Conservation (phyloP, 2,329 filamentous ascomycete genomes). For the Tolypocladium tropicale region DNA sequence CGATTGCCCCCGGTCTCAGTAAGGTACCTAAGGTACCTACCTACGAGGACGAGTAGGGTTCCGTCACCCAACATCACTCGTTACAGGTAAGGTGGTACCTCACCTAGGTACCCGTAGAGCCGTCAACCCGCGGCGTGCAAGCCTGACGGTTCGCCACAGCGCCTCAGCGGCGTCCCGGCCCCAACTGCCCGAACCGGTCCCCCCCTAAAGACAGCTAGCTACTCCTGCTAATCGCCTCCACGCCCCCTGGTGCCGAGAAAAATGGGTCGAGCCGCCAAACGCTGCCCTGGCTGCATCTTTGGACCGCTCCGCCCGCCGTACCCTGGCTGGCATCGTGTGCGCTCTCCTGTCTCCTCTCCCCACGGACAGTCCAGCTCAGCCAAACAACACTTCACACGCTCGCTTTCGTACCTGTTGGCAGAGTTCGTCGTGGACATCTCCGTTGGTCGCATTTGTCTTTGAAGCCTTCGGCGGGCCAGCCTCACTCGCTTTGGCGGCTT, state of each 20-base stretch:
- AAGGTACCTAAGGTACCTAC: no score
- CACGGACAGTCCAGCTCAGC: neutral
- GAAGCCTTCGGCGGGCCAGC: slow-evolving; percentile 20
- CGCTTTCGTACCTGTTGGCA: slow-evolving; percentile 15
- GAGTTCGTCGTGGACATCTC: slow-evolving; percentile 9
- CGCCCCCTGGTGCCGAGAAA: neutral
- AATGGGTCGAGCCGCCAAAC: neutral
- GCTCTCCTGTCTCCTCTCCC: neutral
- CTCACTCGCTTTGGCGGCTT: slow-evolving; percentile 52
- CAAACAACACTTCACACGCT: slow-evolving; percentile 1
- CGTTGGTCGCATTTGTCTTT: slow-evolving; percentile 9
- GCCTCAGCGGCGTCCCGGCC: neutral
- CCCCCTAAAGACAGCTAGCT: no score
- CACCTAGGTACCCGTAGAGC: no score
- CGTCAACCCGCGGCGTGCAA: no score
- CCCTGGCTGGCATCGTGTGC: neutral
- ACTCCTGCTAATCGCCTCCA: no score
- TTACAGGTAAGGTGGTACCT: no score
- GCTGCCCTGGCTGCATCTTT: slow-evolving; percentile 2
- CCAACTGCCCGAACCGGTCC: neutral
- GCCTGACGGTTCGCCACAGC: neutral
- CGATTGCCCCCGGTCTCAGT: no score
- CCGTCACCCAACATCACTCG: no score
- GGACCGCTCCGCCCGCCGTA: slow-evolving; percentile 2
- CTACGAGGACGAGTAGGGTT: neutral